Evolutionary conservation across 1,284 basidiomycete genomes (phyloP).

Genomic region (Cryptococcus amylolentus): DNA sequence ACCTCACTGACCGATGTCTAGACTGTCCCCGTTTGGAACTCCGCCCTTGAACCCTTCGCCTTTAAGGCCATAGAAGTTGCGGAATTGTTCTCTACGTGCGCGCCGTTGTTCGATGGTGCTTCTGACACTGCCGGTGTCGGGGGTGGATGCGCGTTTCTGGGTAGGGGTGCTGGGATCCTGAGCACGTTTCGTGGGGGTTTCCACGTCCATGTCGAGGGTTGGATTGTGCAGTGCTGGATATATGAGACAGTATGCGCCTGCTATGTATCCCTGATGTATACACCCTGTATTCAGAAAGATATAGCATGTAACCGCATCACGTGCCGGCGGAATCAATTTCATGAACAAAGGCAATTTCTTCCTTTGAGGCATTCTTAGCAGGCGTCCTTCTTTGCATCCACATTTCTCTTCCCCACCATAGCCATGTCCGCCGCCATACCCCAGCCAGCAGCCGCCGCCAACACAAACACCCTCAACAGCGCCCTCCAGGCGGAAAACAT

Average conservation of each 20-base stretch:
- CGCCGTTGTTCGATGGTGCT: constrained; percentile 24
- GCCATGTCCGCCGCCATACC: constrained; percentile 24
- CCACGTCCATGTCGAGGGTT: not conserved
- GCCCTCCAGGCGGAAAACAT: constrained; percentile 39
- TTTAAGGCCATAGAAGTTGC: constrained; percentile 43
- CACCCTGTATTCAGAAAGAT: too few relatives aligned
- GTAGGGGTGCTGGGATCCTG: not conserved
- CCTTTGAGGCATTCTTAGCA: not conserved
- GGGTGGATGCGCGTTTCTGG: not conserved
- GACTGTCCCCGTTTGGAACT: constrained; percentile 11
- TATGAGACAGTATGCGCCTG: too few relatives aligned
- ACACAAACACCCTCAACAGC: constrained; percentile 31
- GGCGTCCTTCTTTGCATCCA: not conserved
- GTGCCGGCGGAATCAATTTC: not conserved
- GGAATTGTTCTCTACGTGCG: constrained; percentile 38
- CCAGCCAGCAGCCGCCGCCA: constrained; percentile 29
- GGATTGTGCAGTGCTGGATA: not conserved
- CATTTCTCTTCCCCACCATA: not conserved
- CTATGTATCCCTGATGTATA: too few relatives aligned
- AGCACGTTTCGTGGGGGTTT: not conserved
- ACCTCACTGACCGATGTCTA: constrained; percentile 31
- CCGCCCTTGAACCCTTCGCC: not conserved
- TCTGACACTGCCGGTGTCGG: not conserved
- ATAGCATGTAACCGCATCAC: not conserved
- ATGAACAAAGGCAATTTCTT: not conserved